Evolutionary conservation across 2,329 filamentous ascomycete genomes (phyloP), one percentile per base, ranked within the genome.

Genomic region (Pseudogymnoascus sp.): DNA sequence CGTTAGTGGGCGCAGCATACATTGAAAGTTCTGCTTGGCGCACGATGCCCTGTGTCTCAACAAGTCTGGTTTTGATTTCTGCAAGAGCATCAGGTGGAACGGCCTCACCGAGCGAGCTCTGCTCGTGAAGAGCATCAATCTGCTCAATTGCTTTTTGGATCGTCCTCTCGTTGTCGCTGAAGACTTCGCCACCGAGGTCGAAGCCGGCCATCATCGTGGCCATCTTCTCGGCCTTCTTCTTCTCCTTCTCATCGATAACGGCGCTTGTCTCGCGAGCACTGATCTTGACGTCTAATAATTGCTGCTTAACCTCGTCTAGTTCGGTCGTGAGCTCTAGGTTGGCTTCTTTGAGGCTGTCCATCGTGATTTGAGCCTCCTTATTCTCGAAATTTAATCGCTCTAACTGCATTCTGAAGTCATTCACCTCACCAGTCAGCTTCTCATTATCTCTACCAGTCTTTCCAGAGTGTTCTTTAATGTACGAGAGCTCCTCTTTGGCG

Each of bases 201-300:
- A 99, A 97, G 3, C 93, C 92, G 63, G 94, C 94, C 93, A 99
- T 97, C 94, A 99, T 99, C 82, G 97, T 90, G 45, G 94, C 94
- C 94, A 99, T 99, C 77, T 95, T 94, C 78, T 99, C 94, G 0
- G 92, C 91, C 82, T 99, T 99, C 79, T 92, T 92, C 81, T 92
- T 93, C 77, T 97, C 95, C 81, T 99, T 99, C 77, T 97, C 94
- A 69, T 97, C 93, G 18, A 95, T 79, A 13, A 91, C 88, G 7
- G 92, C 92, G 48, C 85, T 92, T 1, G 89, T 93, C 77, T 97
- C 94, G 78, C 94, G 96, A 62, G 93, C 92, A 68, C 87, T 94
- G 89, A 97, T 97, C 79, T 93, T 93, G 55, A 94, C 92, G 74
- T 97, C 92, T 15, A 97, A 82, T 60, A 99, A 85, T 72, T 97